These are phyloP conservation scores for Hypoxylon sp. DNA, from an alignment of 2,329 filamentous ascomycete species.

Conservation along the genomic window DNA sequence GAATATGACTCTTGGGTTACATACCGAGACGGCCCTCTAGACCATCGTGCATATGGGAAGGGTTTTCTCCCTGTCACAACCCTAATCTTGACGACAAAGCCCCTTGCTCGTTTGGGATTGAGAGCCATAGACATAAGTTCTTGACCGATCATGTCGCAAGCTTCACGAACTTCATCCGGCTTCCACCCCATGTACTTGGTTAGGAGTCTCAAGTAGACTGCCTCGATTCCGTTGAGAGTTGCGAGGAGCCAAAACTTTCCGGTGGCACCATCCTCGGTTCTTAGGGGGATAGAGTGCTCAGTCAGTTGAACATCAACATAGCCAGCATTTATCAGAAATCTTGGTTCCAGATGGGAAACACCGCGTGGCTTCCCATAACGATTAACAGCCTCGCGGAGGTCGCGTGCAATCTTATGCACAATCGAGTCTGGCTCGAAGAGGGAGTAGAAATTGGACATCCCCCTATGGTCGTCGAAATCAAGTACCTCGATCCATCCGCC, in stretches of 20 bases:
- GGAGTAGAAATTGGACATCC: constrained; percentile 48
- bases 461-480: constrained; percentile 60
- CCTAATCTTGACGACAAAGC: constrained; percentile 57
- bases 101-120: constrained; percentile 52
- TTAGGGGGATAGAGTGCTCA: constrained; percentile 59
- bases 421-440: constrained; percentile 56
- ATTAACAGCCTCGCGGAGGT: constrained; percentile 54
- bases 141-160: constrained; percentile 57
- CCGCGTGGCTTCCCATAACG: constrained; percentile 57
- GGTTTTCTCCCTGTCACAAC: constrained; percentile 63
- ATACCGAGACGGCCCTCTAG: no score
- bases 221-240: constrained; percentile 60
- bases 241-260: constrained; percentile 64
- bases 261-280: constrained; percentile 54
- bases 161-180: constrained; percentile 55
- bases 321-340: constrained; percentile 56
- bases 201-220: constrained; percentile 58
- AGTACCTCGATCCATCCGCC: constrained; percentile 66
- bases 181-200: constrained; percentile 64
- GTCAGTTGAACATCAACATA: constrained; percentile 61
- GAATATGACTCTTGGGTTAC: no score
- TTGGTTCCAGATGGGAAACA: constrained; percentile 55
- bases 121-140: constrained; percentile 60
- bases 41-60: constrained; percentile 41
- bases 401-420: constrained; percentile 53